Conservation (phyloP, 306 rosid species). For the Phaseolus lunatus region DNA sequence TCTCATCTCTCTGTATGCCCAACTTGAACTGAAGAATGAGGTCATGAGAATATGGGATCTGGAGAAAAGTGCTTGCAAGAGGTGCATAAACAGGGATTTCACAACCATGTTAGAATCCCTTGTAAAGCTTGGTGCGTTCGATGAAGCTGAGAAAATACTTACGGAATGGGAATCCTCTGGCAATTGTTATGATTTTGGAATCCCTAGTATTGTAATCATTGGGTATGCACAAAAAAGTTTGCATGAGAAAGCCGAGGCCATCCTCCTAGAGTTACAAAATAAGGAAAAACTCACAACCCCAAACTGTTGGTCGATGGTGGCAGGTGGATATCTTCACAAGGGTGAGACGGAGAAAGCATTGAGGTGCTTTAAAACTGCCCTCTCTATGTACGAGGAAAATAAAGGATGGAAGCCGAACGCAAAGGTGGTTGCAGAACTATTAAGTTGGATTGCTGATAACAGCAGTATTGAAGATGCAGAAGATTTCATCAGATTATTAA, state of each 20-base stretch:
- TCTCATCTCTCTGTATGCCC: constrained; percentile 74
- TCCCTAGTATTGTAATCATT: constrained; percentile 59
- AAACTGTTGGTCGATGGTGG: constrained; percentile 69
- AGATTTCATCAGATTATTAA: constrained; percentile 60
- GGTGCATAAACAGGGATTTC: constrained; percentile 80
- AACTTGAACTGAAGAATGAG: constrained; percentile 65
- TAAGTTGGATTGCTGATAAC: constrained; percentile 73
- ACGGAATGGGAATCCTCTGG: constrained; percentile 83
- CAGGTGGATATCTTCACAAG: constrained; percentile 57
- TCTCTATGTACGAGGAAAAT: constrained; percentile 46
- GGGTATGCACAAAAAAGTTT: constrained; percentile 63
- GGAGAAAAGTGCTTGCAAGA: constrained; percentile 70
- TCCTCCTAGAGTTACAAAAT: constrained; percentile 63
- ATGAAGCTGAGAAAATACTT: constrained; percentile 74
- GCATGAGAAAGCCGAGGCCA: constrained; percentile 67
- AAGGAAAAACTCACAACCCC: constrained; percentile 65
- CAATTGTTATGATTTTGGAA: constrained; percentile 73
- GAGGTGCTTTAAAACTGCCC: constrained; percentile 64
- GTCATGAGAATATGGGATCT: constrained; percentile 74
- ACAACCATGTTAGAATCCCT: constrained; percentile 65
- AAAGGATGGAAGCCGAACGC: constrained; percentile 69
- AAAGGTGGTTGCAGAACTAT: constrained; percentile 43
- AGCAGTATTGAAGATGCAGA: constrained; percentile 65
- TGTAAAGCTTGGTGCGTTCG: constrained; percentile 67
- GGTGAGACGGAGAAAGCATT: constrained; percentile 68